A percentile compares a stretch with the other conserved stretches of the same genome.
These are phyloP conservation scores for Malus orientalis DNA, from an alignment of 306 rosid genomes.

Conservation along the genomic window DNA sequence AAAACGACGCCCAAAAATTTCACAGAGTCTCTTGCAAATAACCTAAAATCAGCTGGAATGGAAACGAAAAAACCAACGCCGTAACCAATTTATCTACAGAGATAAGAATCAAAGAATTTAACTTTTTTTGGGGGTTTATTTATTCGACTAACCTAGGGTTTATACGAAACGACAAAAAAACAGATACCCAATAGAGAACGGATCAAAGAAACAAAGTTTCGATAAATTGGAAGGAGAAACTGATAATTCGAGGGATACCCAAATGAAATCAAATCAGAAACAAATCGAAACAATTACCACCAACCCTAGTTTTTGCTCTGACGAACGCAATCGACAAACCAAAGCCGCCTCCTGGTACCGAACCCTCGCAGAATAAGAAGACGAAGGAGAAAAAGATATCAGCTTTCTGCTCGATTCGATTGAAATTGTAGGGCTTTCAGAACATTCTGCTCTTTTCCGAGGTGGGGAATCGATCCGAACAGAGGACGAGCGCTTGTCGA, in stretches of 20 bases:
- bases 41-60: constrained; percentile 29
- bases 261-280: neutral
- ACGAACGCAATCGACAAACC: constrained; percentile 21
- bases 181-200: neutral
- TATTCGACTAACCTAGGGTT: constrained; percentile 24
- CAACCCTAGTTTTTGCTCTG: constrained; percentile 39
- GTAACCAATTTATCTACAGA: constrained; percentile 34
- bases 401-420: neutral
- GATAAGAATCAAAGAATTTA: constrained; percentile 27
- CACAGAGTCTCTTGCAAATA: constrained; percentile 65
- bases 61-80: constrained; percentile 8
- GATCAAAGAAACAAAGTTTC: constrained; percentile 9
- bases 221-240: neutral
- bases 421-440: neutral
- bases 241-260: neutral
- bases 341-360: constrained; percentile 26
- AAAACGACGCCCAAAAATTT: constrained; percentile 94
- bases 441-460: neutral
- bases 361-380: constrained; percentile 18
- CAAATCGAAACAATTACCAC: constrained; percentile 12
- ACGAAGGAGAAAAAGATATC: neutral
- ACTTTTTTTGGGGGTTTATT: neutral
- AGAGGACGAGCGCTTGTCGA: constrained; percentile 45
- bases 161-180: neutral
- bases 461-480: constrained; percentile 46